Conservation (phyloP, 2,329 filamentous ascomycete species). For the Fusarium tjaetaba region DNA sequence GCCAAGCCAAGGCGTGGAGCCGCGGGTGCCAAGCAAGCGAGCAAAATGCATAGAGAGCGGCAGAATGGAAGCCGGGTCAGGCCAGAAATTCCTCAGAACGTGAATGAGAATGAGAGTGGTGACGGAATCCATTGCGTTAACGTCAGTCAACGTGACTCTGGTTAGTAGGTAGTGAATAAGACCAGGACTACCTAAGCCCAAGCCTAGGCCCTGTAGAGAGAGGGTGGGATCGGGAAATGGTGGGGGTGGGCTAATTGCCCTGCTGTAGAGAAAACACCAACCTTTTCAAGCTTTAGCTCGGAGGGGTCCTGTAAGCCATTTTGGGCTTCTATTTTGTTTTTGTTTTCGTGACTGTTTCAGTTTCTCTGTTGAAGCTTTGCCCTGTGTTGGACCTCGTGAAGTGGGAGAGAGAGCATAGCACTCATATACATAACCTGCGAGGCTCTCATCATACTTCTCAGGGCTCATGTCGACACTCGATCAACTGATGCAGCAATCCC, state of each 20-base stretch:
- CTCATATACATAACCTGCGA: neutral
- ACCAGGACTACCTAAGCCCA: neutral
- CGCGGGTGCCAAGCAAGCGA: slow-evolving; percentile 5
- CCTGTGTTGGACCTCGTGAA: neutral
- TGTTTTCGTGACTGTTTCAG: slow-evolving; percentile 3
- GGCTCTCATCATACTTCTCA: neutral
- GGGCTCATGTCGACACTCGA: neutral
- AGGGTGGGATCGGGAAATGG: slow-evolving; percentile 36
- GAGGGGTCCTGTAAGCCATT: slow-evolving; percentile 24
- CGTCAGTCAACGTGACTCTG: neutral
- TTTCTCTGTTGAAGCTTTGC: neutral
- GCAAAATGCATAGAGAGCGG: neutral
- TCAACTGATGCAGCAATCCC: neutral
- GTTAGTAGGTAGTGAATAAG: neutral
- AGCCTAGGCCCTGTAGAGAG: slow-evolving; percentile 16
- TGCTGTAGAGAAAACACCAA: slow-evolving; percentile 19
- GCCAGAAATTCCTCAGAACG: slow-evolving; percentile 5
- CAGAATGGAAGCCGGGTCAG: slow-evolving; percentile 18
- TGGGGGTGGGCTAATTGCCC: slow-evolving; percentile 19
- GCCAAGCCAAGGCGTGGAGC: slow-evolving; percentile 23
- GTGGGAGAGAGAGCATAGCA: neutral
- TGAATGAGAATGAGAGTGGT: slow-evolving; percentile 15
- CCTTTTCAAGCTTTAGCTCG: slow-evolving; percentile 18
- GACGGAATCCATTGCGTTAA: slow-evolving; percentile 30
- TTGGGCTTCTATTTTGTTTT: slow-evolving; percentile 5